Evolutionary conservation across 129 eudicot genomes (phyloP).

Genomic region (Escallonia herrerae): DNA sequence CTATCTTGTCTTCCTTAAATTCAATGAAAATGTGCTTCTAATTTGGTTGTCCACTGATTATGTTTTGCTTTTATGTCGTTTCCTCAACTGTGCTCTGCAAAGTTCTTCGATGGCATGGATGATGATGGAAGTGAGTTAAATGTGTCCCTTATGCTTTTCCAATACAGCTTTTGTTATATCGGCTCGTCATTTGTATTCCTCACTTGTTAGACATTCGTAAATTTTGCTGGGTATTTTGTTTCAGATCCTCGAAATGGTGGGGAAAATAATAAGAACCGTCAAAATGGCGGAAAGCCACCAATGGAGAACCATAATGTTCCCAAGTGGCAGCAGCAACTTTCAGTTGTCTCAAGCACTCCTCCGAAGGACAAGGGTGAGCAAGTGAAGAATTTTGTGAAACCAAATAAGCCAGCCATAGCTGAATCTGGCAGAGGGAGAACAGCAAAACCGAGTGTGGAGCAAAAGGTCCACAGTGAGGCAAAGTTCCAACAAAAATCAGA

Average conservation of each 20-base stretch:
- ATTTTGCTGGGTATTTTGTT: constrained; percentile 30
- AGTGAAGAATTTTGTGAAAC: constrained; percentile 28
- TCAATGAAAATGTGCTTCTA: not conserved
- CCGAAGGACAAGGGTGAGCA: constrained; percentile 32
- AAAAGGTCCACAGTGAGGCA: constrained; percentile 18
- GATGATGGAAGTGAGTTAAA: constrained; percentile 82
- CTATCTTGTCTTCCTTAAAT: not conserved
- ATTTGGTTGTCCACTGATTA: constrained; percentile 23
- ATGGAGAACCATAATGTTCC: constrained; percentile 22
- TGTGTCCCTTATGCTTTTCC: constrained; percentile 10
- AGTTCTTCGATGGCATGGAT: constrained; percentile 95
- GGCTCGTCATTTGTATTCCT: constrained; percentile 42
- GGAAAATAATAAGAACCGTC: constrained; percentile 57
- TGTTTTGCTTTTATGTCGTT: constrained; percentile 11
- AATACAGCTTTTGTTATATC: constrained; percentile 16
- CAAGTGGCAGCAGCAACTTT: constrained; percentile 26
- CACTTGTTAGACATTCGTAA: constrained; percentile 21
- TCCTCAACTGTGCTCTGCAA: constrained; percentile 9
- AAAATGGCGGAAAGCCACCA: constrained; percentile 34
- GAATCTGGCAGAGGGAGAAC: constrained; percentile 45
- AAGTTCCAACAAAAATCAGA: constrained; percentile 35
- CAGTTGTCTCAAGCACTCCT: constrained; percentile 13
- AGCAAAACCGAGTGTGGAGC: constrained; percentile 28
- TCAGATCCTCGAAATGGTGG: constrained; percentile 65
- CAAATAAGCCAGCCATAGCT: constrained; percentile 34